A percentile compares a stretch with the other conserved stretches of the same genome.
phyloP scores from a whole-genome alignment of 2,329 filamentous ascomycete species.

The Diaporthe sp. region DNA sequence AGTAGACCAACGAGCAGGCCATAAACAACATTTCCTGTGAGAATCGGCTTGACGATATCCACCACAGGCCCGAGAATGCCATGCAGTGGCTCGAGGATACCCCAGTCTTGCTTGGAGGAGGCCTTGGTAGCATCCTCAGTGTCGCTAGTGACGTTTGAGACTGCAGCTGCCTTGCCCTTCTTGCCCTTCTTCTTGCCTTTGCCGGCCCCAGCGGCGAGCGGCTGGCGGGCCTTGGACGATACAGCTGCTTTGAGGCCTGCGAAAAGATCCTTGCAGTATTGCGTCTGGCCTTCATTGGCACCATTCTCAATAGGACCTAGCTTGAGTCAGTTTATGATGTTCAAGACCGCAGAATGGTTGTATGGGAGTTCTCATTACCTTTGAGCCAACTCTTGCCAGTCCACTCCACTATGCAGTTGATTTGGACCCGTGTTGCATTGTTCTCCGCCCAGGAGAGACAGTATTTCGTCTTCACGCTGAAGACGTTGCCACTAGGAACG shows the following conservation, averaged over 20 bases:
- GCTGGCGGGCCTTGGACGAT: constrained; percentile 70
- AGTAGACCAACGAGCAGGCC: constrained; percentile 80
- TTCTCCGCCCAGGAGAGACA: constrained; percentile 93
- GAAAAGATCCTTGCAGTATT: constrained; percentile 85
- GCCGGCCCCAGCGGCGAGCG: constrained; percentile 58
- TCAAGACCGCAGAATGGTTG: constrained; percentile 27
- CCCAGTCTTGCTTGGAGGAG: constrained; percentile 71
- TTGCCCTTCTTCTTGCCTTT: constrained; percentile 75
- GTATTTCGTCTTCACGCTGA: constrained; percentile 92
- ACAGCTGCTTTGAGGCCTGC: constrained; percentile 80
- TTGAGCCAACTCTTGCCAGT: constrained; percentile 98
- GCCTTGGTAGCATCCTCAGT: constrained; percentile 56
- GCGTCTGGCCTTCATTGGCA: constrained; percentile 87
- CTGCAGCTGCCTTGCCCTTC: constrained; percentile 62
- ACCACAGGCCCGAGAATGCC: constrained; percentile 76
- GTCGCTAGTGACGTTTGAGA: constrained; percentile 56
- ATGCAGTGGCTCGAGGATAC: constrained; percentile 82
- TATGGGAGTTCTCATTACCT: constrained; percentile 67
- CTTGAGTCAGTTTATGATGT: neutral
- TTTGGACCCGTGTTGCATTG: constrained; percentile 86
- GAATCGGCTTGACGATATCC: constrained; percentile 77
- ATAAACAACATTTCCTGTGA: constrained; percentile 83
- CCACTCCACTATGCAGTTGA: constrained; percentile 96
- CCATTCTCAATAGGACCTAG: constrained; percentile 95
- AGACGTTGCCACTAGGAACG: constrained; percentile 93